Evolutionary conservation across 1,284 basidiomycete genomes (phyloP), one percentile per base, ranked within the genome.

Genomic region (Marasmius tenuissimus): DNA sequence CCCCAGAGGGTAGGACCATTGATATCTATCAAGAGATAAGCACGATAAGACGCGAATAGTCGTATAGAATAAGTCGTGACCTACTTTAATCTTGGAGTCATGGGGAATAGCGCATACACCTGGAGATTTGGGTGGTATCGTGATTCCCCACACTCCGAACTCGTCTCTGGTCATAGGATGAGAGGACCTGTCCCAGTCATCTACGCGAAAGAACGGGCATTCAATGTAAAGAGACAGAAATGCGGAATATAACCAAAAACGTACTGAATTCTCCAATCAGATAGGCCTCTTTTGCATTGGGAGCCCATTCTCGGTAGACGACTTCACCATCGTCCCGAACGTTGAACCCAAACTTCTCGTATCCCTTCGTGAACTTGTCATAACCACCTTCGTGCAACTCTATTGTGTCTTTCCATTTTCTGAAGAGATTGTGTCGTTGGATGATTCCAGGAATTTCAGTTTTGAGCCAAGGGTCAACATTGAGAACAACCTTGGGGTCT

Each of bases 231-330:
- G 50, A 35, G 39, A 22, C 38, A 33, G 47, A 34, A 57, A 34
- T 49, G 51, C 18, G 57, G 59, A 54, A 60, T 47, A 42, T 54
- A 63, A 54, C 55, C 56, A 9, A 58, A 42, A 22, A 85, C 93
- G 76, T 65, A 97, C 95, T 99, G 81, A 99, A 99, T 54, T 99
- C 97, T 57, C 97, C 97, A 71, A 96, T 95, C 60, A 99, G 78
- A 68, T 81, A 84, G 0, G 96, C 97, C 69, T 91, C 87, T 52
- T 74, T 79, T 12, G 91, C 96, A 68, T 93, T 94, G 0, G 97
- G 96, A 6, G 97, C 97, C 97, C 97, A 99, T 73, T 99, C 97
- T 69, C 92, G 83, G 74, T 98, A 99, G 8, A 85, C 78, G 42
- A 98, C 86, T 35, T 89, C 83, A 56, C 88, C 88, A 60, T 91